Evolutionary conservation across 164 flowering plant species (phyloP).

Genomic region (Chloranthus sessilifolius): DNA sequence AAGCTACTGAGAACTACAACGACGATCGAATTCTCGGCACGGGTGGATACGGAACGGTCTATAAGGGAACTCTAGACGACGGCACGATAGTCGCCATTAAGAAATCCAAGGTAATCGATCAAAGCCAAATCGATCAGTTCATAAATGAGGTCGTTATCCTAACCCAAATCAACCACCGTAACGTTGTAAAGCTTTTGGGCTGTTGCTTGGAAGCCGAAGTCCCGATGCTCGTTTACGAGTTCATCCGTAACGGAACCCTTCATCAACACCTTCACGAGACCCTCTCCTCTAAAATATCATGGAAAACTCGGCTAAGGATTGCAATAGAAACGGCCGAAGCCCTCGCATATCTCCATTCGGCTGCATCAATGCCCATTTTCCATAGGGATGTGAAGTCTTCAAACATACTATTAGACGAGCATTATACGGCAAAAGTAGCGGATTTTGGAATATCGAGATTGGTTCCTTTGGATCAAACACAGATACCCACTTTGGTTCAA

Average conservation of each 20-base stretch:
- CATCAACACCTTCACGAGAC: conserved; percentile 28
- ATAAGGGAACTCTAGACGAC: conserved; percentile 30
- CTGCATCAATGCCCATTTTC: conserved; percentile 33
- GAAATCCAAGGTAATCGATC: conserved; percentile 36
- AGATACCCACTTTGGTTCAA: conserved; percentile 30
- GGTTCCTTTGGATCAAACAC: conserved; percentile 31
- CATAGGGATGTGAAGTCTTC: conserved; percentile 42
- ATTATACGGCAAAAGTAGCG: conserved; percentile 34
- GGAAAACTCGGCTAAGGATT: conserved; percentile 33
- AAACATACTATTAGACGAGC: conserved; percentile 38
- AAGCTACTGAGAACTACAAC: conserved; percentile 36
- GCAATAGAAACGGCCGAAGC: conserved; percentile 45
- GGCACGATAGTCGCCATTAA: conserved; percentile 35
- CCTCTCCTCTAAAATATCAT: conserved; percentile 13
- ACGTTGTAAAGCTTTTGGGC: conserved; percentile 40
- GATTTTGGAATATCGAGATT: conserved; percentile 43
- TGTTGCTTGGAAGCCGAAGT: conserved; percentile 44
- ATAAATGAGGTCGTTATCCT: conserved; percentile 44
- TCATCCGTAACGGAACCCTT: conserved; percentile 40
- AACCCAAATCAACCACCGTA: conserved; percentile 43
- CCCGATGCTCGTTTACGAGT: conserved; percentile 44
- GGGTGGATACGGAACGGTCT: conserved; percentile 45
- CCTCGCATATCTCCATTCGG: conserved; percentile 38
- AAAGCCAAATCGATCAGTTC: conserved; percentile 37
- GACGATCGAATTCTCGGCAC: conserved; percentile 30